Percentiles rank a stretch among this genome's conserved stretches.
Conservation (phyloP, 1,284 basidiomycete species). For the Lentinula novae-zelandiae region DNA sequence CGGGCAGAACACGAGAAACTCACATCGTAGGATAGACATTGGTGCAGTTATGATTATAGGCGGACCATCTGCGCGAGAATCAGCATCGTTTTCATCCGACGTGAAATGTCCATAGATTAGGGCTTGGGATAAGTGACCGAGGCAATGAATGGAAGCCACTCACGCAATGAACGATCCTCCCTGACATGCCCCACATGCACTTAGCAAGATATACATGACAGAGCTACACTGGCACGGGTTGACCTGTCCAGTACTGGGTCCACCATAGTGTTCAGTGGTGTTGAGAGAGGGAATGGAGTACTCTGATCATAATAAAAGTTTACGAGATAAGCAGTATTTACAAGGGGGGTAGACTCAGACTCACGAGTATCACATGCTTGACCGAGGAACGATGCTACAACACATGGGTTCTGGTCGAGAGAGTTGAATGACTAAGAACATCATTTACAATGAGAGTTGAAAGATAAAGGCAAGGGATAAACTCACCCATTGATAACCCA, state of each 20-base stretch:
- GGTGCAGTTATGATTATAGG: not conserved
- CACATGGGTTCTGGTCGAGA: not conserved
- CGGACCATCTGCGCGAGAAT: constrained; percentile 3
- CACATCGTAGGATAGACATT: constrained; percentile 3
- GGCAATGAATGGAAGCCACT: constrained; percentile 6
- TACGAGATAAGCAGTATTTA: not conserved
- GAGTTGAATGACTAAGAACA: not conserved
- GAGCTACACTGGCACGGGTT: constrained; percentile 36
- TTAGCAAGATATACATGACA: constrained; percentile 35
- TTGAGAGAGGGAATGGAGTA: not conserved
- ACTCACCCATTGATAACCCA: constrained; percentile 1
- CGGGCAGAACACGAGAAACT: not conserved
- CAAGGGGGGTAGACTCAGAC: not conserved
- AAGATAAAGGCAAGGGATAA: not conserved
- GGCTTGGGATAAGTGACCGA: not conserved
- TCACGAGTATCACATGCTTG: not conserved
- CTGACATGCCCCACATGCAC: constrained; percentile 39
- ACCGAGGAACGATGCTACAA: not conserved
- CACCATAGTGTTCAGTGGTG: constrained; percentile 24
- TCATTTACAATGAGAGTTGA: not conserved
- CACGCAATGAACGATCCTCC: constrained; percentile 27
- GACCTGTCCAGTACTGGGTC: constrained; percentile 24
- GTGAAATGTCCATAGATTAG: not conserved
- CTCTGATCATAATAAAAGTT: not conserved
- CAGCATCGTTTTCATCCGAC: not conserved